Evolutionary conservation across 768 basidiomycete genomes (phyloP).

Genomic region (Saitozyma podzolica): DNA sequence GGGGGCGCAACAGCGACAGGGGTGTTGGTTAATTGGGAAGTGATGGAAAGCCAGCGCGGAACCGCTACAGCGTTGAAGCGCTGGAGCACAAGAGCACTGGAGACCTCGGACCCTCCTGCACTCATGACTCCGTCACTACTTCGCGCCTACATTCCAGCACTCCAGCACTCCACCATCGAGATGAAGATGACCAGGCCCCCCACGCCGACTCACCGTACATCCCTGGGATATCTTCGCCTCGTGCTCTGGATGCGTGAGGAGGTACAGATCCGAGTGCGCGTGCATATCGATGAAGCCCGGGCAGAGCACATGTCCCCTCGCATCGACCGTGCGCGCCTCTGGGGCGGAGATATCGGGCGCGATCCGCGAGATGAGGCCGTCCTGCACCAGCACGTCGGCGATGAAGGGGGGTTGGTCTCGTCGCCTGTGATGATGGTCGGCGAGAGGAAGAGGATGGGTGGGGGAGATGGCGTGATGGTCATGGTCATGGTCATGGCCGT

Average conservation of each 20-base stretch:
- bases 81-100: no score
- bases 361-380: slow-evolving; percentile 35
- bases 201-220: slow-evolving; percentile 48
- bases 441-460: slow-evolving; percentile 23
- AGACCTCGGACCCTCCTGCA: no score
- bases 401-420: slow-evolving; percentile 26
- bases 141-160: no score
- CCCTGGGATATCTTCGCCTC: slow-evolving; percentile 48
- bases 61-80: no score
- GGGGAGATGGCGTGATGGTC: no score
- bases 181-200: no score
- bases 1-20: no score
- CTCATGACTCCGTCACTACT: no score
- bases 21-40: no score
- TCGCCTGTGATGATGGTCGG: slow-evolving; percentile 40
- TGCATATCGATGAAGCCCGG: slow-evolving; percentile 52
- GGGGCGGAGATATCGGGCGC: neutral
- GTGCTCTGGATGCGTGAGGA: slow-evolving; percentile 44
- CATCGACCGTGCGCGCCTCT: slow-evolving; percentile 13
- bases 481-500: no score
- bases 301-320: slow-evolving; percentile 31
- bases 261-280: slow-evolving; percentile 48
- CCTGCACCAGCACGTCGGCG: slow-evolving; percentile 35
- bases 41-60: no score
- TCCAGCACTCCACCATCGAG: no score